Conservation (phyloP, 306 rosid species). For the Nissolia schottii region DNA sequence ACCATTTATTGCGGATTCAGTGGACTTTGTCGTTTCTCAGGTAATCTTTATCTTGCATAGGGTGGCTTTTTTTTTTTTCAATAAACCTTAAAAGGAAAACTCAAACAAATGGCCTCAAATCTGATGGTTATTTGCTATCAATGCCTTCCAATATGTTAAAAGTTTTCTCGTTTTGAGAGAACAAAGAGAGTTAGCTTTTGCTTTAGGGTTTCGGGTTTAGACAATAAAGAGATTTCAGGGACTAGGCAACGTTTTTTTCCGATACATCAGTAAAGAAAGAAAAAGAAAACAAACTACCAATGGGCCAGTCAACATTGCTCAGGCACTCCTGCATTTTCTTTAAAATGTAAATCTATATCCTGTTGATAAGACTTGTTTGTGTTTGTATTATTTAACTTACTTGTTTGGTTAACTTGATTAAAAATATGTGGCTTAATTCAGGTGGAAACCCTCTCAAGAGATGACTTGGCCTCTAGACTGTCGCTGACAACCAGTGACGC, state of each 20-base stretch:
- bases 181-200: neutral
- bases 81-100: no score
- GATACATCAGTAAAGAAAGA: no score
- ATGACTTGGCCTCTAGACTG: constrained; percentile 92
- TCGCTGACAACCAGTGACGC: constrained; percentile 84
- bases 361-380: neutral
- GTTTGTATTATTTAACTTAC: neutral
- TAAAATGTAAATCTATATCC: neutral
- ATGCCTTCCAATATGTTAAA: neutral
- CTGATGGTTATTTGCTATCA: constrained; percentile 6
- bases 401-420: constrained; percentile 7
- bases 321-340: neutral
- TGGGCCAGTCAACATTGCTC: constrained; percentile 9
- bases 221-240: neutral
- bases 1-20: constrained; percentile 99
- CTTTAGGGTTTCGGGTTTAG: no score
- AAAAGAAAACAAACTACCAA: no score
- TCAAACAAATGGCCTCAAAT: neutral
- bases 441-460: constrained; percentile 94
- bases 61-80: neutral
- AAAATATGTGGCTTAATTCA: constrained; percentile 24
- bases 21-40: constrained; percentile 99
- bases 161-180: constrained; percentile 3
- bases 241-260: constrained; percentile 6
- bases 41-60: constrained; percentile 41